A percentile compares a stretch with the other conserved stretches of the same genome.
Conservation (phyloP, 2,329 filamentous ascomycete genomes). For the Aspergillus bombycis region DNA sequence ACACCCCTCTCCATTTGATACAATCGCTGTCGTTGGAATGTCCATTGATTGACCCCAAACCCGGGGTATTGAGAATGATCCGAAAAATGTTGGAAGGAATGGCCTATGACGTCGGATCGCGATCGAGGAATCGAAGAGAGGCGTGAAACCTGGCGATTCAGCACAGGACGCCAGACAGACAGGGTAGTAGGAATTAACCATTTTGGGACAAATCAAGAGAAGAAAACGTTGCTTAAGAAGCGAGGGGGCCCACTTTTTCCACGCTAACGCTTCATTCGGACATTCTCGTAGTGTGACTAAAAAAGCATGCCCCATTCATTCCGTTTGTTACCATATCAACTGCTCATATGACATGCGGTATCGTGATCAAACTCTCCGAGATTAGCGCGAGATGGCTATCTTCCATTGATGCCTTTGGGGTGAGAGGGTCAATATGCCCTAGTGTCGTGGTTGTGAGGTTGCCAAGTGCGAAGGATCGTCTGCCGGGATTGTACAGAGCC, state of each 20-base stretch:
- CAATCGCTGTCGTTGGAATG: background rate
- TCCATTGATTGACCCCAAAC: background rate
- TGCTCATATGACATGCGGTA: constrained; percentile 4
- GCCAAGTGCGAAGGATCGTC: background rate
- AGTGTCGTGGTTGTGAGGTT: background rate
- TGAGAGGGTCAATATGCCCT: background rate
- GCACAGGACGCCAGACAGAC: background rate
- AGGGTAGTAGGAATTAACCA: background rate
- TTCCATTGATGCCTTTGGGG: background rate
- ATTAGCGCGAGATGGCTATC: background rate
- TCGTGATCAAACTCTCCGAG: background rate
- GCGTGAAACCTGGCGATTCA: background rate
- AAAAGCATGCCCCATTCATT: background rate
- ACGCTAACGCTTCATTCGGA: background rate
- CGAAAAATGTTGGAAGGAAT: background rate
- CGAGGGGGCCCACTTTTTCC: background rate
- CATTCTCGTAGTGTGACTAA: background rate
- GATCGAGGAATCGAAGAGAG: background rate
- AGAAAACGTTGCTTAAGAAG: background rate
- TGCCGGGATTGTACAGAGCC: background rate
- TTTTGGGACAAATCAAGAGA: background rate
- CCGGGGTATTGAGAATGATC: background rate
- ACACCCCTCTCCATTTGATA: background rate
- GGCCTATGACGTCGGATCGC: background rate
- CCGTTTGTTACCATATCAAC: constrained; percentile 1